Evolutionary conservation across 2,329 filamentous ascomycete genomes (phyloP).

Genomic region (Colletotrichum sp.): DNA sequence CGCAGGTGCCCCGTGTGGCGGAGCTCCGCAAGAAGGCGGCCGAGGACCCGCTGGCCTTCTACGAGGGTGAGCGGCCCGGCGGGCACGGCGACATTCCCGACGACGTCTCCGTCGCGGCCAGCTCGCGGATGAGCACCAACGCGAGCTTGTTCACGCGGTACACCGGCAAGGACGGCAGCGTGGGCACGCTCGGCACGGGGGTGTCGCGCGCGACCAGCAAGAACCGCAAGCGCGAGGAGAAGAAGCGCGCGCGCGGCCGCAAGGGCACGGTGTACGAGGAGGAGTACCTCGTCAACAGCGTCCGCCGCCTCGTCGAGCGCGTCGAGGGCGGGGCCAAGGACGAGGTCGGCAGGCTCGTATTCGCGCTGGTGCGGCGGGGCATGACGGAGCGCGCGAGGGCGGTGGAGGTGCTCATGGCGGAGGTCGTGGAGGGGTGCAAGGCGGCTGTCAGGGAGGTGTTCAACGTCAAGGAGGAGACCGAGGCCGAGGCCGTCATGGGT

Average conservation of each 20-base stretch:
- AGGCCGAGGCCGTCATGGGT: slow-evolving; percentile 22
- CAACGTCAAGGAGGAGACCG: slow-evolving; percentile 25
- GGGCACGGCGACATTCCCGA: slow-evolving; percentile 78
- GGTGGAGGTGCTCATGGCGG: slow-evolving; percentile 74
- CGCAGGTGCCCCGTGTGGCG: slow-evolving; percentile 84
- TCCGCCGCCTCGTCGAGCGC: slow-evolving; percentile 82
- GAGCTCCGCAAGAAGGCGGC: slow-evolving; percentile 83
- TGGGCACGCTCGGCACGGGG: slow-evolving; percentile 73
- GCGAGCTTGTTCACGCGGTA: slow-evolving; percentile 94
- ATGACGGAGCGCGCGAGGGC: slow-evolving; percentile 90
- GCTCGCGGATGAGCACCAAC: slow-evolving; percentile 78
- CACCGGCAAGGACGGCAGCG: slow-evolving; percentile 70
- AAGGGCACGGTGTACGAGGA: slow-evolving; percentile 99
- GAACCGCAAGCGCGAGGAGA: slow-evolving; percentile 88
- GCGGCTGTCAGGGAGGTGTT: slow-evolving; percentile 76
- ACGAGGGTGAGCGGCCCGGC: slow-evolving; percentile 73
- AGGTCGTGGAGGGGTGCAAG: slow-evolving; percentile 74
- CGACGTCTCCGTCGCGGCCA: slow-evolving; percentile 87
- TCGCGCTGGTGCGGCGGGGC: slow-evolving; percentile 76
- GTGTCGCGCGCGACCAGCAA: slow-evolving; percentile 83
- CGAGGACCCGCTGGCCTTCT: slow-evolving; percentile 87
- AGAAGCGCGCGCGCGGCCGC: slow-evolving; percentile 91
- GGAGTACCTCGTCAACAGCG: slow-evolving; percentile 91
- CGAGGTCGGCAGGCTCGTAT: slow-evolving; percentile 77
- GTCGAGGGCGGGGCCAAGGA: slow-evolving; percentile 72